These are phyloP conservation scores for Saccharomycopsis malanga DNA, from an alignment of 805 yeast genomes.

Conservation along the genomic window DNA sequence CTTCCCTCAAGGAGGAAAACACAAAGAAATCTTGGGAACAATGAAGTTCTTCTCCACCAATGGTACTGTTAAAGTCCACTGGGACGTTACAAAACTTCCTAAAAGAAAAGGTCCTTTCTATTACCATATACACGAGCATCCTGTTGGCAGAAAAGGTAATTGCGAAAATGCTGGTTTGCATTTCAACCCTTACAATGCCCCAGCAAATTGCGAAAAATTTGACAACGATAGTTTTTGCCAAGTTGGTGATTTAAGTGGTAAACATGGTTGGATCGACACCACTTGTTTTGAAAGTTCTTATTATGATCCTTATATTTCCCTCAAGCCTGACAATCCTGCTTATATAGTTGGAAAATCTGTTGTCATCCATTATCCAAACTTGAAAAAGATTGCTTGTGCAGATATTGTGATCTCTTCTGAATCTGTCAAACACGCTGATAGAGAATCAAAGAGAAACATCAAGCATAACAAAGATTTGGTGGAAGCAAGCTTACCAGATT, in stretches of 20 bases:
- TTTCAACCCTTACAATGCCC: slow-evolving; percentile 59
- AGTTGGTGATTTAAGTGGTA: slow-evolving; percentile 72
- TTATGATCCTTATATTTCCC: slow-evolving; percentile 58
- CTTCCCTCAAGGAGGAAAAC: slow-evolving; percentile 40
- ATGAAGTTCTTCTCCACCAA: slow-evolving; percentile 55
- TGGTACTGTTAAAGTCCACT: slow-evolving; percentile 56
- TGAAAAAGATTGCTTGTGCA: slow-evolving; percentile 57
- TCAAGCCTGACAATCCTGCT: slow-evolving; percentile 49
- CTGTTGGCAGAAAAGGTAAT: slow-evolving; percentile 43
- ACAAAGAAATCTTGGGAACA: slow-evolving; percentile 40
- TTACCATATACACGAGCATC: slow-evolving; percentile 59
- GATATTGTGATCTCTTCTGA: slow-evolving; percentile 36
- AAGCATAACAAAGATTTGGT: slow-evolving; percentile 15
- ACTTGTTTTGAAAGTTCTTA: slow-evolving; percentile 61
- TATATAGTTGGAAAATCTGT: slow-evolving; percentile 53
- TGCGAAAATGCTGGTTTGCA: slow-evolving; percentile 53
- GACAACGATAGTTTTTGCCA: slow-evolving; percentile 52
- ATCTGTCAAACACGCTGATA: slow-evolving; percentile 20
- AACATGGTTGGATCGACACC: slow-evolving; percentile 65
- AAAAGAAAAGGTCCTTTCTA: slow-evolving; percentile 57
- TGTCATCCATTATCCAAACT: slow-evolving; percentile 48
- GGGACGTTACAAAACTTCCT: slow-evolving; percentile 67
- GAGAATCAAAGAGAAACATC: slow-evolving; percentile 23
- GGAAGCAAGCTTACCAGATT: slow-evolving; percentile 15
- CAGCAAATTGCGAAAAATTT: slow-evolving; percentile 43